Base-by-base conservation (phyloP, 345 rosid genomes). In the Nephelium lappaceum region DNA sequence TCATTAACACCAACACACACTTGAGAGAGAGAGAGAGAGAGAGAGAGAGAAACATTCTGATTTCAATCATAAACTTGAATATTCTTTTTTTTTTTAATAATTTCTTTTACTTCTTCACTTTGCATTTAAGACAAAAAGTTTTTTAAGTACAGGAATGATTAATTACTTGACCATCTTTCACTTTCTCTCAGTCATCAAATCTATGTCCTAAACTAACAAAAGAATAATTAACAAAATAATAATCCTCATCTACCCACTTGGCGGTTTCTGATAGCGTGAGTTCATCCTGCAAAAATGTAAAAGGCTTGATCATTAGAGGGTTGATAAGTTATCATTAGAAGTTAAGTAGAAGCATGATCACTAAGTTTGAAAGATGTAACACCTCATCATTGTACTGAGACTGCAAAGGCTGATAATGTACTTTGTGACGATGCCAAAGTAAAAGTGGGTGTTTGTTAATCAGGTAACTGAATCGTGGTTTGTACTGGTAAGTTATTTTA, bases 211-310 rank as follows among this genome's bases (percentile, higher is more conserved):
- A 77, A 77, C 76, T 83, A 86, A 73, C 67, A 80, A 83, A 89
- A 88, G 81, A 89, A 85, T 85, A 82, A 87, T 82, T 82, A 83
- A 83, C 81, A 81, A 85, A 86, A 75, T 67, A 82, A 83, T 86
- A 81, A 73, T 58, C 76, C 77, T 76, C 81, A 71, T 36, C 77
- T 84, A 41, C 76, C 85, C 85, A 81, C 84, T 83, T 82, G 77
- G 85, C 81, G 77, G 74, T 76, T 19, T 85, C 72, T 85, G 65
- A 67, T 60, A 80, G 80, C 68, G 82, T 73, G 78, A 74, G 73
- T 78, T 84, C 84, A 80, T 81, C 84, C 92, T 88, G 85, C 83
- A 85, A 85, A 80, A 79, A 11, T 66, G 21, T 4, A 53, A 41
- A 68, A 70, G 15, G 36, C 23, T 66, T 43, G 14, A 77, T 67